Conservation (phyloP, 305 asterid species). For the Fraxinus baroniana region DNA sequence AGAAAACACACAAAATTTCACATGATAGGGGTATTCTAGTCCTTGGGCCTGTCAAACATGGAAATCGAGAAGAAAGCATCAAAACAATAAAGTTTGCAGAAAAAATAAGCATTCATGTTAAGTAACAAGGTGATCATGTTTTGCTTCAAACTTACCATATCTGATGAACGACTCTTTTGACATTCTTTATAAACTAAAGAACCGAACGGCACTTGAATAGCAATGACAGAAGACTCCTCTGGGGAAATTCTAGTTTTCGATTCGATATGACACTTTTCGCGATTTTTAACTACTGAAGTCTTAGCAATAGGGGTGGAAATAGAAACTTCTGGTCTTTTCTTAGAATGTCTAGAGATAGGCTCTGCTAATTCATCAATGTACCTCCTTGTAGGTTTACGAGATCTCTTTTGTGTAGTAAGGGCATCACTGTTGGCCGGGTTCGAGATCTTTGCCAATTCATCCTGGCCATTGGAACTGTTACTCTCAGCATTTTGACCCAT, state of each 20-base stretch:
- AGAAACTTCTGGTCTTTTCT: conserved; percentile 43
- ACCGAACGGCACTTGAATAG: conserved; percentile 91
- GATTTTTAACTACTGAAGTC: conserved; percentile 38
- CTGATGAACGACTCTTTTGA: conserved; percentile 33
- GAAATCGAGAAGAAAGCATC: neutral
- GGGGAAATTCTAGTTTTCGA: conserved; percentile 36
- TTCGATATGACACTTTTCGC: conserved; percentile 43
- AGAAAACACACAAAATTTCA: neutral
- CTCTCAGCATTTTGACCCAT: conserved; percentile 30
- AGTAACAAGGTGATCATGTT: neutral
- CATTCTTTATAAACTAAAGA: conserved; percentile 54
- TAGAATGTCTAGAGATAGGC: conserved; percentile 35
- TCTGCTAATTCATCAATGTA: conserved; percentile 73
- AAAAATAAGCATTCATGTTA: neutral
- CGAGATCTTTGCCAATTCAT: conserved; percentile 22
- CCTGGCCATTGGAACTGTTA: conserved; percentile 28
- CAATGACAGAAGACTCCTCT: conserved; percentile 55
- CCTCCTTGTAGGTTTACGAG: conserved; percentile 83
- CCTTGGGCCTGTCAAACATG: neutral
- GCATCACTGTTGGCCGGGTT: conserved; percentile 28
- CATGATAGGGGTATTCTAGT: neutral
- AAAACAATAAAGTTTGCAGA: neutral
- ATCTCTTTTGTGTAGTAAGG: conserved; percentile 53
- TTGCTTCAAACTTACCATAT: conserved; percentile 33
- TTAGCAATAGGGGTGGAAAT: conserved; percentile 42